Percentiles rank a stretch among this genome's conserved stretches.
phyloP scores from a whole-genome alignment of 2,329 filamentous ascomycete species.

The Dactylonectria macrodidyma region DNA sequence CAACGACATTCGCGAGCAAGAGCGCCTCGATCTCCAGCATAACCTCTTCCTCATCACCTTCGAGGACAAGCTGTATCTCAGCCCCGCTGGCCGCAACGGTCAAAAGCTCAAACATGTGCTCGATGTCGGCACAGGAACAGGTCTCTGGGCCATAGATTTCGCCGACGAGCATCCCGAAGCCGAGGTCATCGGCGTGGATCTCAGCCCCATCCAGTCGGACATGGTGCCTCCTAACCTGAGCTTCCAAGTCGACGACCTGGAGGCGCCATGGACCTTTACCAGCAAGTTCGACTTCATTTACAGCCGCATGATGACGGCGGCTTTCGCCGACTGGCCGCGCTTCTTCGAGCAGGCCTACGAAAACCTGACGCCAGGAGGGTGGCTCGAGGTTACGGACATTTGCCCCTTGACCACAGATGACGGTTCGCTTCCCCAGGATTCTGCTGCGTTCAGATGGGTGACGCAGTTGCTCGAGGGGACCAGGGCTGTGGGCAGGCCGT shows the following conservation, averaged over 20 bases:
- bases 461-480: conserved; percentile 45
- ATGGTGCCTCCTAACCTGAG: conserved; percentile 41
- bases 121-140: conserved; percentile 47
- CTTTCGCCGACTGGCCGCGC: conserved; percentile 36
- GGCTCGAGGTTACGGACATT: conserved; percentile 45
- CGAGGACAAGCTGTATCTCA: conserved; percentile 40
- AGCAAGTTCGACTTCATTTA: conserved; percentile 46
- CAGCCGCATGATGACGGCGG: conserved; percentile 39
- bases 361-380: conserved; percentile 41
- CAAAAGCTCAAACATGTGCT: conserved; percentile 37
- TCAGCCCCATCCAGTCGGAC: conserved; percentile 40
- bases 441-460: conserved; percentile 39
- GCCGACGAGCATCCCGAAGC: conserved; percentile 37
- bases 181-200: conserved; percentile 36
- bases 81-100: conserved; percentile 26
- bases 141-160: conserved; percentile 48
- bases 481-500: conserved; percentile 44
- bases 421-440: conserved; percentile 34
- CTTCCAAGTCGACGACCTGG: conserved; percentile 46
- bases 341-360: conserved; percentile 40
- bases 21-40: conserved; percentile 41
- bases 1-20: conserved; percentile 30
- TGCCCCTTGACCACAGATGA: conserved; percentile 32
- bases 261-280: conserved; percentile 42
- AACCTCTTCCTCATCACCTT: conserved; percentile 45